A percentile compares a stretch with the other conserved stretches of the same genome.
Evolutionary conservation across 2,329 filamentous ascomycete species (phyloP).

Genomic region (Tolypocladium pustulatum): DNA sequence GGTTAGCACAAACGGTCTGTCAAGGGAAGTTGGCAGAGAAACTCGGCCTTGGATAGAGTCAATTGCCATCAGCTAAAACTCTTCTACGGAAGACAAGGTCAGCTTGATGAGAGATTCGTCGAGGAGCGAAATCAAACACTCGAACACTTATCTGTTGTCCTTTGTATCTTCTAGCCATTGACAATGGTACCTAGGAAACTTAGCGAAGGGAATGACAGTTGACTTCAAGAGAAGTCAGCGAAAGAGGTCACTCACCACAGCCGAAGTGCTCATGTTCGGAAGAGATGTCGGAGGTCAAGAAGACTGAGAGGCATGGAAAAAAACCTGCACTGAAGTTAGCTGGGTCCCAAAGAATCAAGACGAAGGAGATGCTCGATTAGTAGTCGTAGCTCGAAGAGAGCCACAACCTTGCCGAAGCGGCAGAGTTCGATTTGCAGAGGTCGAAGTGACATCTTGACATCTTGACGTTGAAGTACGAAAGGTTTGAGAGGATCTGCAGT

Average conservation of each 20-base stretch:
- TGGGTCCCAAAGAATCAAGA: not conserved
- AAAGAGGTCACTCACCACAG: not conserved
- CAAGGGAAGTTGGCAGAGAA: not conserved
- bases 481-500: not conserved
- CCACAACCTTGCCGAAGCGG: no score
- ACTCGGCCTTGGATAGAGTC: not conserved
- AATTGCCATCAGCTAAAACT: not conserved
- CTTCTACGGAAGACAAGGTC: not conserved
- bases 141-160: not conserved
- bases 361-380: not conserved
- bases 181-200: not conserved
- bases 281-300: not conserved
- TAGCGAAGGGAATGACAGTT: not conserved
- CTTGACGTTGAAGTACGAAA: no score
- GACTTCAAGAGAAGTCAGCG: not conserved
- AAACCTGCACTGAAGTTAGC: not conserved
- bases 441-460: no score
- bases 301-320: not conserved
- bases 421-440: no score
- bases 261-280: not conserved
- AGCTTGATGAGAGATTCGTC: not conserved
- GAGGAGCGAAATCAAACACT: not conserved
- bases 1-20: not conserved
- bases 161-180: not conserved
- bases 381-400: no score